Conservation (phyloP, 306 rosid genomes). For the Cicer yamashitae region DNA sequence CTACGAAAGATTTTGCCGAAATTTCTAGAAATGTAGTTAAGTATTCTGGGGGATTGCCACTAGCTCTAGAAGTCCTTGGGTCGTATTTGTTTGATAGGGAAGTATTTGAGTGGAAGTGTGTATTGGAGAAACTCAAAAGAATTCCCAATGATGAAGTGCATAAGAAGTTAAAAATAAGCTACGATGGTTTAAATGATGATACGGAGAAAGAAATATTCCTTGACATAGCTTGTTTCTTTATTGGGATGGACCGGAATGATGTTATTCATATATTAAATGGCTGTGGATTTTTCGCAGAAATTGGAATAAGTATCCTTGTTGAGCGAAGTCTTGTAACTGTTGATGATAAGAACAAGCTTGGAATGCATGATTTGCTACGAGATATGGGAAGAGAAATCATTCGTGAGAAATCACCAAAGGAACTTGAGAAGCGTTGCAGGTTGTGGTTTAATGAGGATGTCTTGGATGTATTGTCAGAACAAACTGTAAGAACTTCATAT, state of each 20-base stretch:
- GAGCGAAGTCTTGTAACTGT: constrained; percentile 6
- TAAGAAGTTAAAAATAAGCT: background rate
- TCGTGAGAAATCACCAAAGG: background rate
- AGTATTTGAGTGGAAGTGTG: background rate
- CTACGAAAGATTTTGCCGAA: background rate
- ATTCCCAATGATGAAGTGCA: constrained; percentile 19
- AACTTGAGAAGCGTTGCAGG: background rate
- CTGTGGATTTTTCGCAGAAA: background rate
- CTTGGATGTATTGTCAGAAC: background rate
- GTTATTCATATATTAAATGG: constrained; percentile 2
- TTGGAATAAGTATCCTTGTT: constrained; percentile 1
- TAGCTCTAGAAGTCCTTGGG: constrained; percentile 25
- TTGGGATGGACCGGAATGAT: constrained; percentile 13
- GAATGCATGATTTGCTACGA: constrained; percentile 16
- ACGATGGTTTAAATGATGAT: constrained; percentile 11
- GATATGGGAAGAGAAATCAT: background rate
- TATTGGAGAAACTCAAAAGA: constrained; percentile 6
- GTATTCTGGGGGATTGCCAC: constrained; percentile 11
- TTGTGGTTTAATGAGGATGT: constrained; percentile 1
- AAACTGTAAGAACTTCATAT: constrained; percentile 15
- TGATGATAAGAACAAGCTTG: background rate
- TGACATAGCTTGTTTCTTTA: constrained; percentile 19
- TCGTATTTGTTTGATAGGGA: background rate
- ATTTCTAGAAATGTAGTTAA: background rate
- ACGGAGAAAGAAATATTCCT: background rate